Evolutionary conservation across 1,284 basidiomycete genomes (phyloP).

Genomic region (Hemileia vastatrix): DNA sequence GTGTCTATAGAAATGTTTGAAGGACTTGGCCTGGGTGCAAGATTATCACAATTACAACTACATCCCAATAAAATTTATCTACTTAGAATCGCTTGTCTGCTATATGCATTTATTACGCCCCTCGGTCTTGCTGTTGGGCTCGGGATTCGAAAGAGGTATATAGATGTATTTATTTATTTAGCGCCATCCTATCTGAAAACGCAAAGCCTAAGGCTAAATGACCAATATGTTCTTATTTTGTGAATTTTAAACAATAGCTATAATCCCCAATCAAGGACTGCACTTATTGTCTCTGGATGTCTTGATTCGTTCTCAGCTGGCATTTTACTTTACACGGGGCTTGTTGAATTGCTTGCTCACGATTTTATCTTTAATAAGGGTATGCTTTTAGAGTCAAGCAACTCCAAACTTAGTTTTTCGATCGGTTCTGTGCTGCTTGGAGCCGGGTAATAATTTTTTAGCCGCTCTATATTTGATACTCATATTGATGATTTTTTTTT

Average conservation of each 20-base stretch:
- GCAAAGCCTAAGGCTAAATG: background rate
- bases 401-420: slow-evolving; percentile 1
- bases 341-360: slow-evolving; percentile 34
- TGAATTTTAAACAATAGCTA: slow-evolving; percentile 24
- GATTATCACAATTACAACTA: slow-evolving; percentile 16
- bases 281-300: slow-evolving; percentile 38
- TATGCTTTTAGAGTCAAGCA: slow-evolving; percentile 13
- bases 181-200: too few species aligned
- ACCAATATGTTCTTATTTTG: background rate
- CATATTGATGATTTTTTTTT: background rate
- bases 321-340: slow-evolving; percentile 40
- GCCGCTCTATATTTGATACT: background rate
- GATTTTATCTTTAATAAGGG: slow-evolving; percentile 19
- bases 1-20: slow-evolving; percentile 16
- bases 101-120: slow-evolving; percentile 19
- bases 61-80: background rate
- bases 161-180: background rate
- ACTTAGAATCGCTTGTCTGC: background rate
- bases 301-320: slow-evolving; percentile 43
- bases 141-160: slow-evolving; percentile 14
- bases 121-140: slow-evolving; percentile 15
- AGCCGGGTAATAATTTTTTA: slow-evolving; percentile 2
- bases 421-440: slow-evolving; percentile 8
- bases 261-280: slow-evolving; percentile 37
- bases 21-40: slow-evolving; percentile 15